Conservation (phyloP, 2,329 filamentous ascomycete genomes). For the Fusarium concolor region DNA sequence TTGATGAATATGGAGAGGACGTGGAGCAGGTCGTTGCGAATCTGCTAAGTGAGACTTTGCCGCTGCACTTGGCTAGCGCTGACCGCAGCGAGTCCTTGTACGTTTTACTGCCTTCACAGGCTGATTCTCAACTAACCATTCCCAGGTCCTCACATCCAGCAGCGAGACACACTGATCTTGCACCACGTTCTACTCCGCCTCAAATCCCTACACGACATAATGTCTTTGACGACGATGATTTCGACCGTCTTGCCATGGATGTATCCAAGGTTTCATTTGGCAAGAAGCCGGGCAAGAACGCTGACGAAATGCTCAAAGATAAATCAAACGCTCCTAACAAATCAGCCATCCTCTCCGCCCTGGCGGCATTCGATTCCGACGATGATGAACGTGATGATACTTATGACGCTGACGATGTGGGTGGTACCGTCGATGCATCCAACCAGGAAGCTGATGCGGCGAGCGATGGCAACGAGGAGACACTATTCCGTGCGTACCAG, state of each 20-base stretch:
- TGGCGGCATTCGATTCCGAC: constrained; percentile 90
- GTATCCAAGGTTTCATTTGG: constrained; percentile 81
- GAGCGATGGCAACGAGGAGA: constrained; percentile 72
- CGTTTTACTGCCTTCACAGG: constrained; percentile 39
- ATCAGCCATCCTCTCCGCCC: constrained; percentile 86
- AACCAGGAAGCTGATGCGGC: constrained; percentile 63
- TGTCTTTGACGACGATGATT: constrained; percentile 82
- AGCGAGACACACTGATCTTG: constrained; percentile 55
- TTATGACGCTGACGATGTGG: constrained; percentile 92
- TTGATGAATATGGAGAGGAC: constrained; percentile 83
- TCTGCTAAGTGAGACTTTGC: constrained; percentile 81
- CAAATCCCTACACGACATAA: constrained; percentile 73
- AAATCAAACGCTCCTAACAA: constrained; percentile 76
- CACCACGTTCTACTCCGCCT: constrained; percentile 70
- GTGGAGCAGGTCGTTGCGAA: constrained; percentile 84
- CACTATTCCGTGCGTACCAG: constrained; percentile 79
- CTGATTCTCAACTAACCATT: constrained; percentile 30
- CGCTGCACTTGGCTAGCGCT: constrained; percentile 71
- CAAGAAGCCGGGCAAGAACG: constrained; percentile 72
- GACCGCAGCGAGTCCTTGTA: constrained; percentile 75
- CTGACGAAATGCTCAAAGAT: constrained; percentile 78
- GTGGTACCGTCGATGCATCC: constrained; percentile 83
- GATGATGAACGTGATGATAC: constrained; percentile 98
- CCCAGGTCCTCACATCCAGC: constrained; percentile 47
- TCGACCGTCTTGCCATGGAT: constrained; percentile 77